Evolutionary conservation across 139 green algal genomes (phyloP), one percentile per base, ranked within the genome.

Genomic region (Desmodesmus armatus): DNA sequence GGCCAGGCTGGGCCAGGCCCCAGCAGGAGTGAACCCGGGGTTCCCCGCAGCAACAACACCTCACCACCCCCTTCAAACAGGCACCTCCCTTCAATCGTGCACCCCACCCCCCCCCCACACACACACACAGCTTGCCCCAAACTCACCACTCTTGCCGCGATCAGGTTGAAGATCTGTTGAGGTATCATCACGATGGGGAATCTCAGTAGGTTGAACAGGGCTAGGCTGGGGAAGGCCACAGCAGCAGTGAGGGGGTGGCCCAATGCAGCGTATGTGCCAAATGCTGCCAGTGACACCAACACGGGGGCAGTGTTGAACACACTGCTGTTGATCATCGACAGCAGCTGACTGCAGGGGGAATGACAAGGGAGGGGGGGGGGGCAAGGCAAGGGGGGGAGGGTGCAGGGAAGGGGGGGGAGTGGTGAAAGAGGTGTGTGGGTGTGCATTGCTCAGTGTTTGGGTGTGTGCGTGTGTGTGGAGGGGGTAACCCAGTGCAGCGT

Each of bases 171-270:
- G 60, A 83, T 90, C 51, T 76, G 47, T 84, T 97, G 94, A 40
- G 97, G 97, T 27, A 99, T 89, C 82, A 98, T 95, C 55, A 94
- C 89, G 63, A 99, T 91, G 2, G 97, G 97, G 78, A 99, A 96
- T 76, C 97, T 94, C 89, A 99, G 94, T 80, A 99, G 90, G 37
- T 92, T 92, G 81, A 99, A 99, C 27, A 98, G 91, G 31, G 96
- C 85, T 44, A 99, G 94, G 2, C 94, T 91, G 19, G 96, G 93
- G 89, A 98, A 99, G 63, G 96, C 94, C 53, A 82, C 76, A n/a
- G 76, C 76, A 37, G 76, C 76, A 35, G 76, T 82, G 0, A 82
- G 55, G 9, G 76, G 41, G 35, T 62, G 62, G 37, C 76, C 76
- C 53, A 82, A 25, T 5, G 55, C 76, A 31, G 76, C 76, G 43